phyloP scores from a whole-genome alignment of 495 filamentous ascomycete genomes.

The Podospora anserina region DNA sequence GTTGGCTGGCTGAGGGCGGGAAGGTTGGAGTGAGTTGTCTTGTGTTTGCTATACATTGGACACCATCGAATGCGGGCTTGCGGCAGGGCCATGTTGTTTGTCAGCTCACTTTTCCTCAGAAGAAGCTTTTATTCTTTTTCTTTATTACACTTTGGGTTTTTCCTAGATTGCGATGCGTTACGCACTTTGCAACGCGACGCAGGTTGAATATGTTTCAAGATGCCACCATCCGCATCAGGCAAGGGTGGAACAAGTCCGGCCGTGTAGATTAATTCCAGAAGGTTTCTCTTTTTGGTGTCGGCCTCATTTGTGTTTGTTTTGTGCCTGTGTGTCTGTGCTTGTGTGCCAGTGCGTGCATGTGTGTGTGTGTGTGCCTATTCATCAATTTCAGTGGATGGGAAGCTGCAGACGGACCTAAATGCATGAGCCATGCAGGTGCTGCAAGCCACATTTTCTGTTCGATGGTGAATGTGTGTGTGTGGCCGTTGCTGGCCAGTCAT shows the following conservation, averaged over 20 bases:
- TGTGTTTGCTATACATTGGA: neutral
- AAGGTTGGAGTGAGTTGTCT: neutral
- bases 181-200: neutral
- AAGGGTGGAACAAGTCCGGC: conserved; percentile 11
- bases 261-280: conserved; percentile 12
- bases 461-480: neutral
- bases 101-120: neutral
- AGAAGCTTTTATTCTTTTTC: neutral
- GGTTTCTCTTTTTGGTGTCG: conserved; percentile 4
- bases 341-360: neutral
- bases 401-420: neutral
- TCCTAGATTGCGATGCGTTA: neutral
- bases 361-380: neutral
- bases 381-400: neutral
- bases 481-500: neutral
- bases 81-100: neutral
- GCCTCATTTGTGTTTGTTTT: neutral
- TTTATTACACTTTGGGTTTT: neutral
- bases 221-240: conserved; percentile 12
- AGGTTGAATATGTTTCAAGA: neutral
- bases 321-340: neutral
- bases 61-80: neutral
- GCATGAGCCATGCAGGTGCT: neutral
- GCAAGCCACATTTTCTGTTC: neutral
- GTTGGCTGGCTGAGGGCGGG: neutral